Conservation (phyloP, 257 asterid genomes). For the Orobanche coerulescens region DNA sequence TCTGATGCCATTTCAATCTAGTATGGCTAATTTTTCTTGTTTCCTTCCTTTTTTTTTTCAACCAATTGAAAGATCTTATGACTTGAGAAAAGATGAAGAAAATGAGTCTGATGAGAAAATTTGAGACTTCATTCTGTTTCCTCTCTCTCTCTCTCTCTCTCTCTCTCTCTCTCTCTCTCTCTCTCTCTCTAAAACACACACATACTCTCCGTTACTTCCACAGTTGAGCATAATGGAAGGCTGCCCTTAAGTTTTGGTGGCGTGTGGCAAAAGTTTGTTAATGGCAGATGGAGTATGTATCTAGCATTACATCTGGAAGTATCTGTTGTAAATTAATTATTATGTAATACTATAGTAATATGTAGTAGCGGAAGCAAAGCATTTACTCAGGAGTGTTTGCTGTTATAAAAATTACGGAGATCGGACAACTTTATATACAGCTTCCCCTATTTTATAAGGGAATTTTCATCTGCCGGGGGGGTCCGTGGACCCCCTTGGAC, state of each 20-base stretch:
- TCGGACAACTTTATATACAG: too few species aligned
- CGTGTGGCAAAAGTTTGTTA: not conserved
- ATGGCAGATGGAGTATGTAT: conserved; percentile 2
- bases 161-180: too few species aligned
- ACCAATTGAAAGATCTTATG: not conserved
- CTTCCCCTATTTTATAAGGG: too few species aligned
- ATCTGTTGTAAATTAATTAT: too few species aligned
- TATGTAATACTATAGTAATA: too few species aligned
- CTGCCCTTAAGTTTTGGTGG: conserved; percentile 17
- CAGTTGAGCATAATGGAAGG: conserved; percentile 12
- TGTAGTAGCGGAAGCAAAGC: too few species aligned
- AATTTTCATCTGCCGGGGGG: too few species aligned
- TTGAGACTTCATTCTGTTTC: not conserved
- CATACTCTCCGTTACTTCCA: conserved; percentile 19
- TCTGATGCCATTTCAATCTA: conserved; percentile 3
- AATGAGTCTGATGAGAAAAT: not conserved
- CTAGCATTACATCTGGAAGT: too few species aligned
- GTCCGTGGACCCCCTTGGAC: too few species aligned
- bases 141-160: too few species aligned
- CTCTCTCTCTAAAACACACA: conserved; percentile 11
- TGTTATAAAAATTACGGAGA: too few species aligned
- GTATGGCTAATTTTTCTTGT: not conserved
- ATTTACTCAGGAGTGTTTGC: too few species aligned
- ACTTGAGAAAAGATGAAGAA: not conserved
- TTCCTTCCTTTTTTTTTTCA: not conserved